A percentile compares a stretch with the other conserved stretches of the same genome.
Evolutionary conservation across 352 stramenopile genomes (phyloP).

Genomic region (Globisporangium echinulatum): DNA sequence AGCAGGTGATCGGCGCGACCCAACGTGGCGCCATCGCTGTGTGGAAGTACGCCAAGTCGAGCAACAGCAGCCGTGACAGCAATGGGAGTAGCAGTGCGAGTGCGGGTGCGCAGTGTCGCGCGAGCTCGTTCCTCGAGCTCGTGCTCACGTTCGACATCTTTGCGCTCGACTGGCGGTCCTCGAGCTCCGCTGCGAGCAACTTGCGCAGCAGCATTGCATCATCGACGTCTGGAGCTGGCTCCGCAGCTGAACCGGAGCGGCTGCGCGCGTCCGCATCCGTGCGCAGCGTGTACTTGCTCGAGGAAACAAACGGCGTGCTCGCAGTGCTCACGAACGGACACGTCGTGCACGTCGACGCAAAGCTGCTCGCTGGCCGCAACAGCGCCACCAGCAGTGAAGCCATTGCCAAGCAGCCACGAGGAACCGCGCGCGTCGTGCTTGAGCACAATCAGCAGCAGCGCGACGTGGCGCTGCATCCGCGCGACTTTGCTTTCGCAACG

Average conservation of each 20-base stretch:
- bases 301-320: constrained; percentile 21
- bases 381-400: not conserved
- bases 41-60: constrained; percentile 24
- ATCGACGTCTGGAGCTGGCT: too few species aligned
- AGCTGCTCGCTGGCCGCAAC: constrained; percentile 3
- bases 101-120: constrained; percentile 13
- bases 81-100: not conserved
- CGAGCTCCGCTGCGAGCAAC: constrained; percentile 2
- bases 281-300: constrained; percentile 13
- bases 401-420: not conserved
- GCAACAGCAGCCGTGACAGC: not conserved
- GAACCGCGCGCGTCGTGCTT: constrained; percentile 14
- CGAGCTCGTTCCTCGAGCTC: constrained; percentile 28
- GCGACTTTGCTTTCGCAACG: constrained; percentile 29
- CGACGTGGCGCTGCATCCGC: constrained; percentile 31
- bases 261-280: not conserved
- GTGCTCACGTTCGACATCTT: constrained; percentile 13
- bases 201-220: not conserved
- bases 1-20: constrained; percentile 37
- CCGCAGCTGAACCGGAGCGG: not conserved
- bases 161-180: constrained; percentile 10
- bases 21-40: constrained; percentile 25
- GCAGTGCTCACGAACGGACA: constrained; percentile 13
- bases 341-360: constrained; percentile 12
- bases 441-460: constrained; percentile 21